Evolutionary conservation across 805 yeast genomes (phyloP), one percentile per base, ranked within the genome.

Genomic region (Lachancea nothofagi): DNA sequence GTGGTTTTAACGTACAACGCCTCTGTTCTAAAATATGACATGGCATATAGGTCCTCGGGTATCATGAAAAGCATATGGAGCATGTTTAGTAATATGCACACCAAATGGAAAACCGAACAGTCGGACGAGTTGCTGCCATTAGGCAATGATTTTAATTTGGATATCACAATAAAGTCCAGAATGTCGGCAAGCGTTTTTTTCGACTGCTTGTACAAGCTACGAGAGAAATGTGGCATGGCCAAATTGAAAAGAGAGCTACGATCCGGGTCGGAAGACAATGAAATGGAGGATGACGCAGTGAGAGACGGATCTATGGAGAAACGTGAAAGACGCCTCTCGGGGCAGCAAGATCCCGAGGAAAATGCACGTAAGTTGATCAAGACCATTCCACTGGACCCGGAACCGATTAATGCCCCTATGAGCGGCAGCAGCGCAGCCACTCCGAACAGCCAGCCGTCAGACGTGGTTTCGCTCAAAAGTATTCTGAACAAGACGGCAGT

Each of bases 51-150:
- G 48, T 84, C 95, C 0, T 80, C 95, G 33, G 96, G 96, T 7
- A 87, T 93, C 43, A 86, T 93, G 93, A 75, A 83, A 53, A 88
- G 88, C 55, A 80, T 88, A 69, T 90, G 98, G 98, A 85, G 83
- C 44, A 69, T 88, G 43, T 84, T 84, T 61, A 75, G 81, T 36
- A 72, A 81, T 4, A 65, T 88, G 49, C 75, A 78, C 47, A 80
- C 75, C 29, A 76, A 74, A 45, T 61, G 64, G 64, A 61, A 61
- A 54, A n/a, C 49, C 57, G 41, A 60, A 63, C 32, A 30, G 7
- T n/a, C 27, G 12, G 39, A 40, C 23, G 37, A 28, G 7, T 58
- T 59, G 12, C 55, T 65, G 22, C 64, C 67, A 29, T 43, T 38
- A 26, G 36, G 40, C 2, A 33, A 42, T 18, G 64, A 61, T 20